Evolutionary conservation across 2,329 filamentous ascomycete species (phyloP), one percentile per base, ranked within the genome.

Genomic region (Ilyonectria destructans): DNA sequence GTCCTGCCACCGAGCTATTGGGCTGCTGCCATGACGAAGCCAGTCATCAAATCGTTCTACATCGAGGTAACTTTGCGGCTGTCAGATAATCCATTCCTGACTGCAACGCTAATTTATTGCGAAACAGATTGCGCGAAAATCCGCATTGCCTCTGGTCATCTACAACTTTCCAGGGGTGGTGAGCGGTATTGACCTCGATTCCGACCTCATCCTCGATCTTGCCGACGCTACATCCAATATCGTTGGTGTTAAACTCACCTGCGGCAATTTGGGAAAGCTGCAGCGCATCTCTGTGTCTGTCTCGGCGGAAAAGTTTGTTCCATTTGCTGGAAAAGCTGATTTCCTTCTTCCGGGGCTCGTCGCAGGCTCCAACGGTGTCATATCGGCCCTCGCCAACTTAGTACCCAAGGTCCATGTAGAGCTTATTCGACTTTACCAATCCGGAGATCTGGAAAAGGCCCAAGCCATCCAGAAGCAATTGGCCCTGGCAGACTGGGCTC

Each of bases 321-420:
- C 91, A 70, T 88, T 92, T 74, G 92, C 91, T 51, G 92, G 92
- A 63, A 92, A 89, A 57, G 91, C 91, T 51, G 92, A 94, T 80
- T 94, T 93, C 80, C 90, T 90, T 15, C 81, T 94, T 10, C 92
- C 93, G 78, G 78, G 90, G 90, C 1, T 92, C 48, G 91, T 89
- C 7, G 92, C 23, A 26, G 23, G 92, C 31, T 92, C 90, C 5
- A 88, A 91, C 67, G 92, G 92, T 46, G 88, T 92, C 75, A 91
- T 94, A 69, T 90, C 89, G 10, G 92, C 92, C 6, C 23, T 84
- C 92, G 92, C 88, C 29, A 95, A 95, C 78, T 83, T 94, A 51
- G 86, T 89, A 4, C 92, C 91, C 17, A 88, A 88, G 75, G 83
- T 90, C 3, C 92, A 91, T 78, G 86, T 91, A 31, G 82, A 89